Base-by-base conservation (phyloP, 2,329 filamentous ascomycete species). In the Paraconiothyrium brasiliense region DNA sequence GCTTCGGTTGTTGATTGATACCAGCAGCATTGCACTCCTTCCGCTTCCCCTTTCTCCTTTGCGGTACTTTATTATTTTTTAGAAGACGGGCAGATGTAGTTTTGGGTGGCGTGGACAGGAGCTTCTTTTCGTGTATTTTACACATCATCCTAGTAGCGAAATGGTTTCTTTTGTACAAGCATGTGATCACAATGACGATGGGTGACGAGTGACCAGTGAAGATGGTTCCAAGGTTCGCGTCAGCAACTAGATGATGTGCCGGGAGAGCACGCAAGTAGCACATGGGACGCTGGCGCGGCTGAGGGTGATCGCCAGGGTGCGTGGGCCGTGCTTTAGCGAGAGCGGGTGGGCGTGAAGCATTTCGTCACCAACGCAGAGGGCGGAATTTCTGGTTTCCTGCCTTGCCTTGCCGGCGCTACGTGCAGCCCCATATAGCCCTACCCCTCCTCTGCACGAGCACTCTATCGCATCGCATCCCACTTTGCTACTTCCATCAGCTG, bases 21-120 rank as follows among this genome's bases (percentile, higher is more conserved):
- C 77, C 77, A 78, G 77, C 76, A 77, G 76, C 76, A 77, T 78
- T 78, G 77, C 77, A 71, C 74, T 78, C 76, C 72, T 77, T 77
- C 68, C 60, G 65, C 59, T 74, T 73, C 68, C 67, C 70, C 72
- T 74, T 66, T 65, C 71, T 66, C 68, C 65, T 52, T 73, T 75
- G 65, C 62, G 68, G 65, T 71, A 73, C 71, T 71, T 59, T 63
- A 58, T 44, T 74, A 74, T 74, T 77, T 69, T 76, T 76, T 77
- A 76, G 74, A 76, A 72, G 66, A 70, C 61, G 70, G 67, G 70
- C 70, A 76, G 75, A 69, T 69, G 72, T 69, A 71, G 66, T 72
- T 69, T 66, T 65, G 64, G 66, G 69, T 63, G 66, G 67, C 61
- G 74, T 66, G 70, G 67, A 66, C 43, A 37, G 68, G 69, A 69